Evolutionary conservation across 2,329 filamentous ascomycete species (phyloP).

Genomic region (Neonectria ditissima): DNA sequence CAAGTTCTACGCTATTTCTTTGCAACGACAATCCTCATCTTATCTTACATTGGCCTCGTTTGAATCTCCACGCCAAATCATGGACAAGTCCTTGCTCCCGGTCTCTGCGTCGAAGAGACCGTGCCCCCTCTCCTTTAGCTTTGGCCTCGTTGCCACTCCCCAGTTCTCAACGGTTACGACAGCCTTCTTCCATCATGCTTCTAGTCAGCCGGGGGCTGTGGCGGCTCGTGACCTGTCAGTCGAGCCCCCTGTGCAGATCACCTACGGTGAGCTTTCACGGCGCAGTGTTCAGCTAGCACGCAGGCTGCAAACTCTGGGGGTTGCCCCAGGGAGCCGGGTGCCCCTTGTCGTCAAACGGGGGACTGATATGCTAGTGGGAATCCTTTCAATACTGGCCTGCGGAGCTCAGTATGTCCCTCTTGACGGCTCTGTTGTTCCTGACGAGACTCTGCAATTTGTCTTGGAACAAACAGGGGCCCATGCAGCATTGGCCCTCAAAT

Average conservation of each 20-base stretch:
- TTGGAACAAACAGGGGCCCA: conserved; percentile 58
- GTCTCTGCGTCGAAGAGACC: background rate
- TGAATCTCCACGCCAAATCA: background rate
- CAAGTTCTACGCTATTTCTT: background rate
- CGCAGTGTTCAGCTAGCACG: conserved; percentile 52
- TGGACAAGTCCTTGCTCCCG: background rate
- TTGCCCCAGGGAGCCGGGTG: conserved; percentile 60
- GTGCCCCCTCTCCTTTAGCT: conserved; percentile 30
- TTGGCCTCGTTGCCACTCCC: conserved; percentile 33
- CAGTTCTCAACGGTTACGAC: conserved; percentile 50
- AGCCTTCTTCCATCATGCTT: conserved; percentile 53
- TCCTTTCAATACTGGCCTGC: conserved; percentile 65
- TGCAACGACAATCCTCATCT: background rate
- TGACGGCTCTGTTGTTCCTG: conserved; percentile 65
- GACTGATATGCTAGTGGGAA: conserved; percentile 67
- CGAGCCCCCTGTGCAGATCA: conserved; percentile 50
- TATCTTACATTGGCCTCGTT: background rate
- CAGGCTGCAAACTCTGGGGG: conserved; percentile 53
- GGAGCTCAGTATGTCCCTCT: conserved; percentile 71
- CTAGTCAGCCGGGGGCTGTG: conserved; percentile 50
- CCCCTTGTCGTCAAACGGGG: conserved; percentile 67
- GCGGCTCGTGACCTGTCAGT: conserved; percentile 54
- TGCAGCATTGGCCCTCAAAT: conserved; percentile 58
- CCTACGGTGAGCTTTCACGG: conserved; percentile 58
- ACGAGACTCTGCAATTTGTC: conserved; percentile 61